Percentiles rank a stretch among this genome's conserved stretches.
These are phyloP conservation scores for Curvularia sp. DNA, from an alignment of 2,329 filamentous ascomycete genomes.

Conservation along the genomic window DNA sequence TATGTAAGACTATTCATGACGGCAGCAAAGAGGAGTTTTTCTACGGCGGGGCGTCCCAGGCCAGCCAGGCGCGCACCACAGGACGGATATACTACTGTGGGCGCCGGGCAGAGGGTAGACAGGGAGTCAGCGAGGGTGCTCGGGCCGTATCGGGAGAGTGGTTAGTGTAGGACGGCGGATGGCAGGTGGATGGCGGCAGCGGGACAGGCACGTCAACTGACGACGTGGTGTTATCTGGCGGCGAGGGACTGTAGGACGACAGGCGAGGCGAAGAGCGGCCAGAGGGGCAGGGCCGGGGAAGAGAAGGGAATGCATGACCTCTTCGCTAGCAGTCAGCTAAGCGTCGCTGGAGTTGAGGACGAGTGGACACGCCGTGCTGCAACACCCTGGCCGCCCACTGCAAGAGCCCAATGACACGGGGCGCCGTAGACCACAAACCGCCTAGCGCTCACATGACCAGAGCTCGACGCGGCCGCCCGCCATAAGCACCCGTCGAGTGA, in stretches of 20 bases:
- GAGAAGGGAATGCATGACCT: conserved; percentile 46
- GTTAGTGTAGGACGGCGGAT: conserved; percentile 27
- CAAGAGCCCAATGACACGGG: conserved; percentile 28
- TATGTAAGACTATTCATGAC: conserved; percentile 39
- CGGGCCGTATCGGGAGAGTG: conserved; percentile 35
- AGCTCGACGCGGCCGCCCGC: conserved; percentile 29
- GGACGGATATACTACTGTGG: conserved; percentile 34
- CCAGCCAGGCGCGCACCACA: conserved; percentile 24
- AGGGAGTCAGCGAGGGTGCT: conserved; percentile 19
- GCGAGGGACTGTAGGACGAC: conserved; percentile 29
- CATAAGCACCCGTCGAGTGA: conserved; percentile 17
- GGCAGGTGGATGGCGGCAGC: conserved; percentile 34
- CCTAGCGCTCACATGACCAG: conserved; percentile 39
- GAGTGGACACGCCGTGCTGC: conserved; percentile 41
- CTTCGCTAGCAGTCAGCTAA: conserved; percentile 45
- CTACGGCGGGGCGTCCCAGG: conserved; percentile 13
- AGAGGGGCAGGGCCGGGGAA: conserved; percentile 42
- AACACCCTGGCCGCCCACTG: conserved; percentile 26
- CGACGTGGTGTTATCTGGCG: conserved; percentile 38
- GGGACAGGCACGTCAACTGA: conserved; percentile 27
- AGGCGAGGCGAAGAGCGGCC: conserved; percentile 25
- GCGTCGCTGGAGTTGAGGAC: conserved; percentile 47
- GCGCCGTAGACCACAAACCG: conserved; percentile 18
- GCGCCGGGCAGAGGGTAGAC: conserved; percentile 5
- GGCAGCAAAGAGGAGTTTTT: conserved; percentile 19